Conservation (phyloP, 2,329 filamentous ascomycete species). For the Alternaria rosae region DNA sequence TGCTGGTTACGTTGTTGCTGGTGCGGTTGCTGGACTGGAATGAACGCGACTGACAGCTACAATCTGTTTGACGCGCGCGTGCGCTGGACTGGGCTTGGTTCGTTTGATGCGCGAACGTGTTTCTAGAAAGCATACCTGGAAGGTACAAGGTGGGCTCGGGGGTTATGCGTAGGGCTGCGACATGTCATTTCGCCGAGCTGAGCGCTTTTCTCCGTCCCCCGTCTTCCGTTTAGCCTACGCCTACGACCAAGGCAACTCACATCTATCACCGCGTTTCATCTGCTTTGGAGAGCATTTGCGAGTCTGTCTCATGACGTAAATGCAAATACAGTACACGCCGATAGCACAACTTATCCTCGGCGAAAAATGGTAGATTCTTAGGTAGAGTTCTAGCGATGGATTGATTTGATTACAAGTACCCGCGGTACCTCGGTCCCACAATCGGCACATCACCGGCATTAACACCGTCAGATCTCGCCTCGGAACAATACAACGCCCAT, state of each 20-base stretch:
- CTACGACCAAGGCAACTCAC: not conserved
- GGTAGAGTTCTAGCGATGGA: not conserved
- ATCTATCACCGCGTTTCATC: too few relatives aligned
- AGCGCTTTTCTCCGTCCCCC: not conserved
- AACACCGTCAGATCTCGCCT: not conserved
- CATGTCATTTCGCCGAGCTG: not conserved
- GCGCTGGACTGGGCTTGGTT: not conserved
- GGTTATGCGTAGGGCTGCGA: conserved; percentile 6
- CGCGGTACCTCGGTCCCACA: not conserved
- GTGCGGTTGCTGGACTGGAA: not conserved
- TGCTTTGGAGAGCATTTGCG: too few relatives aligned
- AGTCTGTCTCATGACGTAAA: too few relatives aligned
- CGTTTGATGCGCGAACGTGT: conserved; percentile 12
- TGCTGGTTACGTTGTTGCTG: not conserved
- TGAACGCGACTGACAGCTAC: not conserved
- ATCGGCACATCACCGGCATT: conserved; percentile 5
- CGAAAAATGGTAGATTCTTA: too few relatives aligned
- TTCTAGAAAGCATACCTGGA: conserved; percentile 7
- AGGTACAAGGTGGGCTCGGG: not conserved
- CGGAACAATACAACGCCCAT: not conserved
- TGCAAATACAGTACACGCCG: too few relatives aligned
- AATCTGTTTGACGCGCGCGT: not conserved
- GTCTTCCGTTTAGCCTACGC: not conserved
- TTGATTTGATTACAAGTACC: not conserved
- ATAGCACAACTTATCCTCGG: too few relatives aligned